A percentile compares a stretch with the other conserved stretches of the same genome.
Conservation (phyloP, 345 rosid genomes). For the Excoecaria agallocha region DNA sequence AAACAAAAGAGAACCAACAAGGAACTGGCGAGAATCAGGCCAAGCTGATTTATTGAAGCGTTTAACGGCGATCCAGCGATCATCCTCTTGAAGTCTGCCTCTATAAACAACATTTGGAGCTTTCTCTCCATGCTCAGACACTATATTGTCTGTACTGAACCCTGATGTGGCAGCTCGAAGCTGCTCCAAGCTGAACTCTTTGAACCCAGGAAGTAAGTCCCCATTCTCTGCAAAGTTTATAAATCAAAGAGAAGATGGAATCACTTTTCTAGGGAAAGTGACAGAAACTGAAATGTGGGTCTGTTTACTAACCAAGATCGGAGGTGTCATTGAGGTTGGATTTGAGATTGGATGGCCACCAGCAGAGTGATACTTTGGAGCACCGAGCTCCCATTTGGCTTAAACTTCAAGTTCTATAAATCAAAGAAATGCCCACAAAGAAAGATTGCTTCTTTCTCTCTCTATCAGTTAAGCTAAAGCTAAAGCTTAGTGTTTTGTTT, state of each 20-base stretch:
- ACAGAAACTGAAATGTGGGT: conserved; percentile 12
- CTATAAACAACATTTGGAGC: conserved; percentile 90
- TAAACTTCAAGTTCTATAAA: conserved; percentile 6
- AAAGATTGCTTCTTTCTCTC: not conserved
- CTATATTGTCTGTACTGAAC: conserved; percentile 76
- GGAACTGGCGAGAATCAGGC: conserved; percentile 95
- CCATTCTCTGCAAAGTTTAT: conserved; percentile 49
- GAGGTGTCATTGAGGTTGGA: conserved; percentile 60
- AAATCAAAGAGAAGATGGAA: conserved; percentile 6
- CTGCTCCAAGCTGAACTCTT: conserved; percentile 73
- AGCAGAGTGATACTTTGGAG: conserved; percentile 84
- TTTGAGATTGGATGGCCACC: conserved; percentile 75
- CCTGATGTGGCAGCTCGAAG: conserved; percentile 72
- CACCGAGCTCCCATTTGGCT: conserved; percentile 79
- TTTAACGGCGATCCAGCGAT: conserved; percentile 75
- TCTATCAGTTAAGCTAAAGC: not conserved
- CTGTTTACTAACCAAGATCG: conserved; percentile 57
- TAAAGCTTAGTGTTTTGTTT: not conserved
- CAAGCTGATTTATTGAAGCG: conserved; percentile 88
- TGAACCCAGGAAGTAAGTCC: conserved; percentile 62
- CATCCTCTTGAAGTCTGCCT: conserved; percentile 67
- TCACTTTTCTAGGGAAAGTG: conserved; percentile 28
- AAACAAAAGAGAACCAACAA: conserved; percentile 43
- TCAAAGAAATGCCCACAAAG: not conserved
- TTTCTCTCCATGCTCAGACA: conserved; percentile 96